Evolutionary conservation across 2,329 filamentous ascomycete genomes (phyloP).

Genomic region (Diaporthe citriasiana): DNA sequence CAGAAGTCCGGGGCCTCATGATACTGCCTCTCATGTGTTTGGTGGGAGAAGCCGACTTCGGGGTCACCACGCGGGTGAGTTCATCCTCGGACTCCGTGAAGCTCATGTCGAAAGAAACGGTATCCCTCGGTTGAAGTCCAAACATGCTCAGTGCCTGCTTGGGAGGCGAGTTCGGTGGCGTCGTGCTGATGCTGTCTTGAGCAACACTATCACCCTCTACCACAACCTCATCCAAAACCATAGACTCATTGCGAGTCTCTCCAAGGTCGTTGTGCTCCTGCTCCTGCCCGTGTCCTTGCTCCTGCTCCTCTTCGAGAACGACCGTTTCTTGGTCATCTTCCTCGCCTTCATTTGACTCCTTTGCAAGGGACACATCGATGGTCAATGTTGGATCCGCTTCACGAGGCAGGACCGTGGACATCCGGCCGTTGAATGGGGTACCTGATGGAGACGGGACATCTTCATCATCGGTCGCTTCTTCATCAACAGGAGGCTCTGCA

Average conservation of each 20-base stretch:
- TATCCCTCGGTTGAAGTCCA: constrained; percentile 63
- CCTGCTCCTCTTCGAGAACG: constrained; percentile 44
- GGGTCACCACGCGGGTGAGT: constrained; percentile 45
- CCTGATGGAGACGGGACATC: neutral
- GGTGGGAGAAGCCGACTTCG: constrained; percentile 37
- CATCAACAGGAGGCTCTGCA: neutral
- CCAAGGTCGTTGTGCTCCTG: constrained; percentile 6
- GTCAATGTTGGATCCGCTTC: constrained; percentile 48
- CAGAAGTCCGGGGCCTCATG: constrained; percentile 48
- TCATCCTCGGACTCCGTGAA: constrained; percentile 72
- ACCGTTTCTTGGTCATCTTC: constrained; percentile 44
- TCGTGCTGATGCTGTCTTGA: constrained; percentile 44
- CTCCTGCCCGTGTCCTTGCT: constrained; percentile 26
- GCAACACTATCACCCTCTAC: constrained; percentile 44
- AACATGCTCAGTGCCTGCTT: constrained; percentile 52
- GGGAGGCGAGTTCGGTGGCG: constrained; percentile 50
- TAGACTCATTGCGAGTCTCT: constrained; percentile 42
- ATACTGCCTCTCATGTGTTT: constrained; percentile 46
- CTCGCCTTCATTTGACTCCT: constrained; percentile 25
- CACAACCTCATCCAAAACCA: constrained; percentile 50
- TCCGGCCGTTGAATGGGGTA: constrained; percentile 28
- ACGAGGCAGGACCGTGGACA: constrained; percentile 48
- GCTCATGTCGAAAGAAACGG: constrained; percentile 57
- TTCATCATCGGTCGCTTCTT: constrained; percentile 31
- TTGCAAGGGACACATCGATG: constrained; percentile 27